Base-by-base conservation (phyloP, 176 grass and related monocot species). In the Musa itinerans region DNA sequence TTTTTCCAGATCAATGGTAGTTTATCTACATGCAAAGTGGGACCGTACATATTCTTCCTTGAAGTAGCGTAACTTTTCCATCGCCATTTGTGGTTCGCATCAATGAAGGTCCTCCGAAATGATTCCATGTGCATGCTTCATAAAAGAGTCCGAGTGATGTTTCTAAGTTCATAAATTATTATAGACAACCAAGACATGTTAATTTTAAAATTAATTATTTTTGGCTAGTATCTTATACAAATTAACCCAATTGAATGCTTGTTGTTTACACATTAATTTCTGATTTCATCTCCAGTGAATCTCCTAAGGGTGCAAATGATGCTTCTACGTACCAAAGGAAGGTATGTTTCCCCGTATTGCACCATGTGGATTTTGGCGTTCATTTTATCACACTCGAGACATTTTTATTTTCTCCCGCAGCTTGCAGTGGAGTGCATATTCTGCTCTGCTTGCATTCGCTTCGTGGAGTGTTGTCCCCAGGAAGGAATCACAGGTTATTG, bases 401-500 rank as follows among this genome's bases (percentile, higher is more conserved):
- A 75, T 65, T 24, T n/a, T 81, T 63, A 63, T 80, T 71, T 79
- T 9, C 25, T 83, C 34, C 34, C 3, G 0, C 90, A 99, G 95
- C 88, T 99, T 86, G 88, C 86, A 80, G 88, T 99, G 62, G 95
- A 99, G 84, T 99, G 95, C 87, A 93, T 99, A 77, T 99, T 99
- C 76, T 89, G 84, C 76, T 99, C 95, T 74, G 95, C 95, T 43
- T 99, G 95, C 78, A 99, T 99, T 69, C 82, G 90, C 24, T 91
- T 99, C 89, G 88, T 89, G 12, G 88, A 88, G 79, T 89, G 80
- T 81, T 99, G 95, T 59, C 90, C 90, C 14, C 95, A 99, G 80
- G 95, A 99, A 79, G 95, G 95, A 82, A 94, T 99, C 68, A 87
- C 88, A 91, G 88, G 95, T 99, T 84, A 54, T 68, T 15, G 20